Base-by-base conservation (phyloP, 75 land plant species). In the Selaginella moellendorffii region DNA sequence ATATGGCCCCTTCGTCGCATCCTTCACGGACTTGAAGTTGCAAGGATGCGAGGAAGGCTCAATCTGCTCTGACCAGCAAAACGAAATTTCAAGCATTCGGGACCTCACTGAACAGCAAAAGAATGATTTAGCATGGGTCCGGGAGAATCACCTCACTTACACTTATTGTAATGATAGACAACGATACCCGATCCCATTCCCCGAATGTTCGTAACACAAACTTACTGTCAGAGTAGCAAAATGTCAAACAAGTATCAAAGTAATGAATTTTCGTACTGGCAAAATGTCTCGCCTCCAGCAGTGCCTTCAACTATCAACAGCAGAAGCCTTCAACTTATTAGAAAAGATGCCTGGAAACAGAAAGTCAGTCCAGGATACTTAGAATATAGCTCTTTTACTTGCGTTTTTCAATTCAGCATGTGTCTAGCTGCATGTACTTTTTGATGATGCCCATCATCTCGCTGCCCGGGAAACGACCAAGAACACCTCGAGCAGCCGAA, bases 381-480 rank as follows among this genome's bases (percentile, higher is more conserved):
- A n/a, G n/a, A n/a, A n/a, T n/a, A n/a, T n/a, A n/a, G n/a, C n/a
- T n/a, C n/a, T n/a, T n/a, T n/a, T n/a, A n/a, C n/a, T n/a, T n/a
- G n/a, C n/a, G n/a, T n/a, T n/a, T n/a, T n/a, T n/a, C n/a, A n/a
- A n/a, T n/a, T n/a, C n/a, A n/a, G n/a, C n/a, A n/a, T n/a, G n/a
- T n/a, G n/a, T n/a, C n/a, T n/a, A n/a, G 58, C 28, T 80, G 71
- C 36, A 88, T 54, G 51, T 69, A 85, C 46, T 62, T 69, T 66
- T 82, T 86, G 68, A 93, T 83, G 9, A 93, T 74, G 26, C 81
- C 82, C 90, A 93, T 85, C 96, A 93, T 93, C 69, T 93, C 99
- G 31, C 88, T 74, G 20, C 96, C 99, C 22, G 79, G 74, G 67
- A 93, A 93, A 17, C 99, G 78, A 19, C 99, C 99, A 65, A 93